Evolutionary conservation across 1,284 basidiomycete genomes (phyloP), one percentile per base, ranked within the genome.

Genomic region (Erythrobasidium hasegawianum): DNA sequence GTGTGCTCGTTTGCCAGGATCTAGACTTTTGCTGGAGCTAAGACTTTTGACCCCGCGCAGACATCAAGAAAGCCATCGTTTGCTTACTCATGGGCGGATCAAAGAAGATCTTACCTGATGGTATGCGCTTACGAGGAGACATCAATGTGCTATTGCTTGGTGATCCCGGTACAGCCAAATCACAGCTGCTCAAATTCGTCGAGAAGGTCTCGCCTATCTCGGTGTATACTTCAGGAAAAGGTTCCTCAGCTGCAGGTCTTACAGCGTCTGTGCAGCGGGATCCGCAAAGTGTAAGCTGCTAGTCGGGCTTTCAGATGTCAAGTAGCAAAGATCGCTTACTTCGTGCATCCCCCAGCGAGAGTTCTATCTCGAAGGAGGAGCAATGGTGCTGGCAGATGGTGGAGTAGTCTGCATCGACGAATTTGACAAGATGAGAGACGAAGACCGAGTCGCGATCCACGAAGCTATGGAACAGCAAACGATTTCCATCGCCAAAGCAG

Each of bases 401-500:
- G 96, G 96, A 27, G 94, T 98, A 14, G 96, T 98, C 20, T 98
- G 96, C 76, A 99, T 99, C 75, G 96, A 99, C 76, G 96, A 99
- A 78, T 99, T 99, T 74, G 96, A 98, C 81, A 99, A 99, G 82
- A 99, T 98, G 96, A 83, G 95, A 29, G 96, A 98, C 75, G 95
- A 97, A 78, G 96, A 98, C 76, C 86, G 96, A 68, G 96, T 98
- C 1, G 96, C 96, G 0, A 98, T 98, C 69, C 96, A 98, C 79
- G 96, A 98, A 80, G 96, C 95, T 16, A 99, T 99, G 95, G 95
- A 99, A 76, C 95, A 99, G 76, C 95, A 99, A 77, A 99, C 95
- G 0, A 98, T 99, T 72, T 98, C 96, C 1, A 97, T 99, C 72
- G 95, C 95, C 39, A 99, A 99, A 78, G 96, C 96, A 1, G 96